These are phyloP conservation scores for Rosa hybrid DNA, from an alignment of 331 rosid genomes.

Conservation along the genomic window DNA sequence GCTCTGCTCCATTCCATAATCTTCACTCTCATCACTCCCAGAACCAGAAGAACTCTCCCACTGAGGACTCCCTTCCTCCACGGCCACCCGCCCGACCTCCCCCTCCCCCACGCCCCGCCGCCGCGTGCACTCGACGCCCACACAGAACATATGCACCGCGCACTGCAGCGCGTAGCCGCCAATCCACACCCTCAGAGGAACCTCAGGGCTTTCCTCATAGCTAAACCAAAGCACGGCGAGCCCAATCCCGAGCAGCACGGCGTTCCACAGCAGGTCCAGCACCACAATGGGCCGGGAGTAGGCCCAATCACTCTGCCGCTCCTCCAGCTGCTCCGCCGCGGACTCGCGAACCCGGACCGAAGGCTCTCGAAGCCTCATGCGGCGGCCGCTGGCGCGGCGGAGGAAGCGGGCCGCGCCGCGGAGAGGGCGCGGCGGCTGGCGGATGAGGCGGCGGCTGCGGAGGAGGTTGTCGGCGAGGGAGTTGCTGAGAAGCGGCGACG, in stretches of 20 bases:
- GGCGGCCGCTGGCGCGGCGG: constrained; percentile 69
- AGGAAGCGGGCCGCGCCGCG: constrained; percentile 66
- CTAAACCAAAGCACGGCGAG: constrained; percentile 46
- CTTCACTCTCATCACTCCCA: constrained; percentile 66
- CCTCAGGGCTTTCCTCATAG: constrained; percentile 53
- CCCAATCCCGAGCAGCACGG: constrained; percentile 53
- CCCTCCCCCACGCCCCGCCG: constrained; percentile 29
- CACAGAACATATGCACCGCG: constrained; percentile 59
- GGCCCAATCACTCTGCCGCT: constrained; percentile 95
- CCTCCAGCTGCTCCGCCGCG: constrained; percentile 96
- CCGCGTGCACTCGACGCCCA: constrained; percentile 47
- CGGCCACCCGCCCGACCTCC: not conserved
- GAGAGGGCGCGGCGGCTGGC: constrained; percentile 44
- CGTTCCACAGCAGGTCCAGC: constrained; percentile 77
- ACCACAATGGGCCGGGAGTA: constrained; percentile 75
- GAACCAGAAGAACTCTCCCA: constrained; percentile 61
- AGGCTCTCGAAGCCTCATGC: constrained; percentile 85
- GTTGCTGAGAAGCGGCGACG: constrained; percentile 57
- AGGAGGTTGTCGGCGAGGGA: constrained; percentile 33
- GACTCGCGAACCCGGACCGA: constrained; percentile 81
- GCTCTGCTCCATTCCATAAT: constrained; percentile 30
- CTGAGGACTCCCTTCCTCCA: constrained; percentile 20
- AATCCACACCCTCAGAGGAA: constrained; percentile 81
- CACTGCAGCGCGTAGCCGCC: constrained; percentile 68
- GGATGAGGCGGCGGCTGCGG: constrained; percentile 51